Base-by-base conservation (phyloP, 164 flowering plant species). In the Magnolia changhungtana region DNA sequence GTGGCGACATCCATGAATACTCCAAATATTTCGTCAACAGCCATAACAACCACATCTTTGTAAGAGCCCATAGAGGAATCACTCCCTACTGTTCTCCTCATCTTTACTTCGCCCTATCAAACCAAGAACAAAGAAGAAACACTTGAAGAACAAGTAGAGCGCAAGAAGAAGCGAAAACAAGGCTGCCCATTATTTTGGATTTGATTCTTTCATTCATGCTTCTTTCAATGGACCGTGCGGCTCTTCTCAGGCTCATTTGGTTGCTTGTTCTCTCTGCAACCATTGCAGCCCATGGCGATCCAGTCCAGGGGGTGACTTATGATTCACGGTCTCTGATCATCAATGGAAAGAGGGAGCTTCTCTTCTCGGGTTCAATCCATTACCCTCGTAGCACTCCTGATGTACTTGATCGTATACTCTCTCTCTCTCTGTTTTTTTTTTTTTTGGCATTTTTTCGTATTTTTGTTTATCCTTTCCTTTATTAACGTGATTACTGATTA, bases 341-440 rank as follows among this genome's bases (percentile, higher is more conserved):
- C 21, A 71, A 78, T 74, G 77, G 80, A 20, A 69, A 50, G 63
- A 74, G 80, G 29, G 73, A 74, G 77, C 77, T 78, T 29, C 64
- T 78, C 74, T 78, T 78, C 65, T 78, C 77, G 2, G 80, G 80
- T 69, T 78, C 80, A 6, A 74, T 78, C n/a, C 79, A 77, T 37
- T 77, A 77, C 45, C 79, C 79, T 0, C 72, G 79, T n/a, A 72
- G 75, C 71, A 65, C 80, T 3, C 77, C 77, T 23, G 74, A 78
- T 21, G 80, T 78, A 70, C 1, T 50, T 37, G 8, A 21, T 31
- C 67, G 19, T 10, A 7, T 55, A 55, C 61, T 55, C 1, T 14
- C 3, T 52, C 1, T 3, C 3, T 52, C 13, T 13, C 3, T 13
- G 1, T 14, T 52, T 8, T 9, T 52, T 52, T 52, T 8, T 11